Evolutionary conservation across 768 basidiomycete species (phyloP), one percentile per base, ranked within the genome.

Genomic region (Phlebiopsis gigantea): DNA sequence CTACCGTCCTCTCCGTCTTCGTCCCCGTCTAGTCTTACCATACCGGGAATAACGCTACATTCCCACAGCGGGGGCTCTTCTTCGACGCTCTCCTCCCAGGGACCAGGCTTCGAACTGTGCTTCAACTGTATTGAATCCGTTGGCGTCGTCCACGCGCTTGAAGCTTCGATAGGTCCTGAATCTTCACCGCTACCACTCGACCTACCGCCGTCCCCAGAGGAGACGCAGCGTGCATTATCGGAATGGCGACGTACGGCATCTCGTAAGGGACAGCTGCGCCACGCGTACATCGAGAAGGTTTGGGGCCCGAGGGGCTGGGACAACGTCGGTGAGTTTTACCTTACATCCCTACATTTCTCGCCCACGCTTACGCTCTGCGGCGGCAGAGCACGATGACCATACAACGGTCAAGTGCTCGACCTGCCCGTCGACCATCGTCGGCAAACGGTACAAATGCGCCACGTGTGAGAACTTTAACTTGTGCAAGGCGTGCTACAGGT

Each of bases 251-350:
- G 88, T 34, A 80, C 84, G 28, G 84, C 87, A 1, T 88, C 89
- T 1, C 74, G 73, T 62, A 91, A 90, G 68, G 90, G 90, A 4
- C 50, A 51, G 58, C 69, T 87, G 47, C 79, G 94, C 10, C 94
- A 98, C 67, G 87, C 90, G 1, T 98, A 88, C 67, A 71, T 82
- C 44, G 94, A 96, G 71, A 90, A 90, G 69, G 78, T 88, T 2
- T 97, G 94, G 95, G 85, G 85, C 1, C 79, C 79, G 29, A 72
- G 74, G 42, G 89, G 90, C 1, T 97, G 95, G 95, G 84, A 84
- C 56, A 90, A 93, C 66, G 85, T 97, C 52, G 90, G 93, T 93
- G 66, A 59, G 6, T 30, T n/a, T 4, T 48, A n/a, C 47, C 19
- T 48, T 26, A n/a, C 26, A 30, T 48, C 10, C 26, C 46, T 22